Base-by-base conservation (phyloP, 345 rosid genomes). In the Populus deltoides region DNA sequence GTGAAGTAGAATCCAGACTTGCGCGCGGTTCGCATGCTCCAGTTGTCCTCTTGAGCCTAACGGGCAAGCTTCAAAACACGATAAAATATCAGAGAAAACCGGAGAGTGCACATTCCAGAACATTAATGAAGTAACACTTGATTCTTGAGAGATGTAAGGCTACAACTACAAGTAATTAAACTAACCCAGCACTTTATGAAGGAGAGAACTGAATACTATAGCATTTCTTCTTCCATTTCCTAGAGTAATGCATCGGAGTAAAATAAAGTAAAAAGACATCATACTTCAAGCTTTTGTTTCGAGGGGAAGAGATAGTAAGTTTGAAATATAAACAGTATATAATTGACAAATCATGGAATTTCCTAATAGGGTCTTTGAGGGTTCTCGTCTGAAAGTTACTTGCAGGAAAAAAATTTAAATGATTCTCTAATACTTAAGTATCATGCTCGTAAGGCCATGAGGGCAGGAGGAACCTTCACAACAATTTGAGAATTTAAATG, bases 401-500 rank as follows among this genome's bases (percentile, higher is more conserved):
- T 6, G 16, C 66, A 68, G 49, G 20, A 29, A 75, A 74, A 78
- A 61, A 33, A 39, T 62, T 41, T 24, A 72, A 61, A 61, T 27
- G 74, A 71, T 79, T 57, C 63, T 63, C 10, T 70, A 51, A 77
- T 62, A 68, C 97, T 90, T 86, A 96, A 97, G 97, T 49, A 93
- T 92, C 99, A 96, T 96, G 90, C 98, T 93, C 8, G 99, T 92
- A 78, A 96, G 87, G 38, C 97, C 98, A 65, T 83, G 87, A 27
- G 99, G 99, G 39, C 97, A 93, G 90, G 93, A 91, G 85, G 93
- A 93, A 0, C 98, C 99, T 82, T 85, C 93, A 51, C 99, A 96
- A 79, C 98, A 96, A 71, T 3, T 29, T 29, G 2, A 29, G 2
- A 29, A 29, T 29, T 29, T 29, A 29, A 29, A 29, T 29, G 31